Base-by-base conservation (phyloP, 805 yeast species). In the Candida ponderosae region DNA sequence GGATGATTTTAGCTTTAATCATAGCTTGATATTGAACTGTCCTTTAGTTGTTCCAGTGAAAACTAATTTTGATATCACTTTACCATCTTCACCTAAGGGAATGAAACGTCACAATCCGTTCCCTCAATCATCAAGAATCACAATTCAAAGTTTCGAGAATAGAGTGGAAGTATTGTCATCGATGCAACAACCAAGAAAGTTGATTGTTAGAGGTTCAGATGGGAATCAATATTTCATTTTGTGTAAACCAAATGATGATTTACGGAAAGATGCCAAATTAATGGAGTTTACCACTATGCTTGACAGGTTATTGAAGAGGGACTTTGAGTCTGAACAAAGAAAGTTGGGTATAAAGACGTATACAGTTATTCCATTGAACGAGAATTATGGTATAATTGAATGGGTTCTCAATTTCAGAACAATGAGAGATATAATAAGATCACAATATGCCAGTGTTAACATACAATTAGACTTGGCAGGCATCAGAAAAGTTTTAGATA, bases 201-300 rank as follows among this genome's bases (percentile, higher is more conserved):
- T 93, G 8, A 75, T 75, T 13, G 63, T 90, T 3, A 58, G 74
- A 29, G 98, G 97, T 0, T 76, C 85, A 3, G 85, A 90, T 59
- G 89, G 90, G 8, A 60, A 62, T n/a, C 57, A 64, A 1, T 89
- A 89, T 54, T 72, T 81, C 16, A 68, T 93, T 14, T 69, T 93
- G 62, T 80, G 95, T 48, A 93, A 93, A 53, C 78, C 81, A 8
- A 73, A 78, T 43, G 99, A 93, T 59, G 98, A 93, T 62, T 79
- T 94, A 16, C 65, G 97, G 45, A 94, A 94, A 53, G 99, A 94
- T 64, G 93, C 96, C 4, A 83, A 95, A 48, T 75, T 90, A 36
- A 83, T 88, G 83, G 70, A 94, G 48, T 81, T 93, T 48, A 86
- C 97, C 0, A 76, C 86, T 1, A 81, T 88, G 59, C 77, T 93